Base-by-base conservation (phyloP, 2,329 filamentous ascomycete genomes). In the Fusarium guadeloupense region DNA sequence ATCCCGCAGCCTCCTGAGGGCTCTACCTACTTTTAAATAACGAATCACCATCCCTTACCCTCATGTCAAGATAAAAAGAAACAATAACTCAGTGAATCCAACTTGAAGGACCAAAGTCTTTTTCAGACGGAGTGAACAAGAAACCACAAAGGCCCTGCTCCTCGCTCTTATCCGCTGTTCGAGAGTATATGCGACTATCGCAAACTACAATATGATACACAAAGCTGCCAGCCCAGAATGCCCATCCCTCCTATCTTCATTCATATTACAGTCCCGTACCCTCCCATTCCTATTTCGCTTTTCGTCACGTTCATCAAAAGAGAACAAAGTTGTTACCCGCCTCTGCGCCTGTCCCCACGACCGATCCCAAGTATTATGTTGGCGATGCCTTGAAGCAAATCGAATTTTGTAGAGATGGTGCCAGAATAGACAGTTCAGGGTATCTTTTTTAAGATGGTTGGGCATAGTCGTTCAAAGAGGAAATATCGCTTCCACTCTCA, bases 1-100 rank as follows among this genome's bases (percentile, higher is more conserved):
- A 87, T 97, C 25, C 90, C 92, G 12, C 95, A 99, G 76, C 95
- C 95, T 34, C 86, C 91, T 5, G 95, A 99, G 80, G 93, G 93
- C 54, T 87, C 90, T 43, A 81, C 74, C 17, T 80, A 79, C 68
- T 69, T 71, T 64, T 77, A 57, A 72, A 37, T 39, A 26, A 39
- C 41, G 9, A 46, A 54, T 10, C 31, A 13, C 3, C 37, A 38
- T 25, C 44, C 23, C 39, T 38, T 40, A 47, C 25, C 58, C 28
- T 53, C n/a, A 41, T 57, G 46, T 57, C 30, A 62, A 61, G 41
- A 56, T 56, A 21, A 41, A n/a, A 52, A 40, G 16, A 53, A 43
- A 28, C 12, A 43, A 43, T 31, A 47, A 46, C 34, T 37, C 34
- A 23, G 26, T 30, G 30, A 43, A 49, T 35, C 50, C 43, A 62